These are phyloP conservation scores for Lipomyces chichibuensis DNA, from an alignment of 805 yeast species.

Conservation along the genomic window DNA sequence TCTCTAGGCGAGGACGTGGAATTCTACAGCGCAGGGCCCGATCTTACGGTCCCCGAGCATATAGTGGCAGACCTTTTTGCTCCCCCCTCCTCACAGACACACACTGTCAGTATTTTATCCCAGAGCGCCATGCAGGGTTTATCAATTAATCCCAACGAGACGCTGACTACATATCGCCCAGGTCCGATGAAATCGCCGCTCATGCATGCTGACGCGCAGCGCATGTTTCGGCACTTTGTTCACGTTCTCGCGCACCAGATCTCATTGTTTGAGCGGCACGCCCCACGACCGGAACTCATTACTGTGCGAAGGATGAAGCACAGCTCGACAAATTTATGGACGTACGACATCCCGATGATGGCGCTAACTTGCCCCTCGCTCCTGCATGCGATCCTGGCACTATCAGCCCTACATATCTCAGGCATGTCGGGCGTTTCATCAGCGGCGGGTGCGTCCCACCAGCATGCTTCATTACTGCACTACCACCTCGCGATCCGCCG, in stretches of 20 bases:
- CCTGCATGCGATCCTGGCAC: constrained; percentile 25
- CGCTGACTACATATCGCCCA: constrained; percentile 15
- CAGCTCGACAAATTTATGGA: constrained; percentile 23
- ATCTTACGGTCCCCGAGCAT: constrained; percentile 15
- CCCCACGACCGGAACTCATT: constrained; percentile 19
- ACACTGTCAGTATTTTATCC: not conserved
- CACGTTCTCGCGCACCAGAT: constrained; percentile 27
- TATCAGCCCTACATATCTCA: constrained; percentile 23
- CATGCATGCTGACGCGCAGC: constrained; percentile 20
- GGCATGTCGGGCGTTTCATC: not conserved
- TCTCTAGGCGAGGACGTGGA: constrained; percentile 12
- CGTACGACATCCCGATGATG: constrained; percentile 29
- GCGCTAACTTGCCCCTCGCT: constrained; percentile 21
- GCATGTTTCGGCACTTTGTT: constrained; percentile 24
- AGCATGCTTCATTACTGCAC: constrained; percentile 20
- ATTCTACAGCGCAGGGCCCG: constrained; percentile 14
- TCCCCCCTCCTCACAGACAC: not conserved
- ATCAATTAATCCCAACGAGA: not conserved
- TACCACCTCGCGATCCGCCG: constrained; percentile 27
- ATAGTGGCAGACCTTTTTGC: constrained; percentile 19
- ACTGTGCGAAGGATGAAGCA: not conserved
- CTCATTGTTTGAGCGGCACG: constrained; percentile 19
- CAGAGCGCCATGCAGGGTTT: not conserved
- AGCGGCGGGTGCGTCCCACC: constrained; percentile 18
- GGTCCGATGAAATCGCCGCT: constrained; percentile 23